phyloP scores from a whole-genome alignment of 257 asterid species.

The Schizonepeta tenuifolia region DNA sequence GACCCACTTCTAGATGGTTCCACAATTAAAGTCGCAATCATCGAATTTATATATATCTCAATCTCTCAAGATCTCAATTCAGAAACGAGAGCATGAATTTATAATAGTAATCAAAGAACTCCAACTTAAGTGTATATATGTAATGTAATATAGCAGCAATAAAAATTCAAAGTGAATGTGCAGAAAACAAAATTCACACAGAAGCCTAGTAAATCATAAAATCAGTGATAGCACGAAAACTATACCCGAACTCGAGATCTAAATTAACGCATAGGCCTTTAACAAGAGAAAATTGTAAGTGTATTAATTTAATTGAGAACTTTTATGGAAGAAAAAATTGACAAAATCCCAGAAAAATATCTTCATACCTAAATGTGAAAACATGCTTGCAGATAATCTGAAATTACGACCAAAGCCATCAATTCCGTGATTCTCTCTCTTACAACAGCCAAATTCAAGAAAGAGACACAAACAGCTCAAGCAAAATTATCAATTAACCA shows the following conservation, averaged over 20 bases:
- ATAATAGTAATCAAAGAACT: neutral
- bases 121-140: too few relatives aligned
- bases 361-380: neutral
- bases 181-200: neutral
- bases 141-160: too few relatives aligned
- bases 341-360: neutral
- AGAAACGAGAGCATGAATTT: neutral
- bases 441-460: neutral
- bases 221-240: neutral
- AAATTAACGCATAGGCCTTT: conserved; percentile 3
- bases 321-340: neutral
- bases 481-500: conserved; percentile 7
- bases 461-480: neutral
- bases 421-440: neutral
- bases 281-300: conserved; percentile 19
- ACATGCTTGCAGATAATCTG: too few relatives aligned
- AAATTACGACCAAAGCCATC: too few relatives aligned
- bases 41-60: neutral
- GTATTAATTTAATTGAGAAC: neutral
- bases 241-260: neutral
- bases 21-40: too few relatives aligned
- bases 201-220: neutral
- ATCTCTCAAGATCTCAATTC: neutral
- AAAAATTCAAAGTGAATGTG: neutral
- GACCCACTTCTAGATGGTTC: too few relatives aligned